These are phyloP conservation scores for Diversispora epigaea DNA, from an alignment of 192 early-diverging fungal genomes.

Conservation along the genomic window DNA sequence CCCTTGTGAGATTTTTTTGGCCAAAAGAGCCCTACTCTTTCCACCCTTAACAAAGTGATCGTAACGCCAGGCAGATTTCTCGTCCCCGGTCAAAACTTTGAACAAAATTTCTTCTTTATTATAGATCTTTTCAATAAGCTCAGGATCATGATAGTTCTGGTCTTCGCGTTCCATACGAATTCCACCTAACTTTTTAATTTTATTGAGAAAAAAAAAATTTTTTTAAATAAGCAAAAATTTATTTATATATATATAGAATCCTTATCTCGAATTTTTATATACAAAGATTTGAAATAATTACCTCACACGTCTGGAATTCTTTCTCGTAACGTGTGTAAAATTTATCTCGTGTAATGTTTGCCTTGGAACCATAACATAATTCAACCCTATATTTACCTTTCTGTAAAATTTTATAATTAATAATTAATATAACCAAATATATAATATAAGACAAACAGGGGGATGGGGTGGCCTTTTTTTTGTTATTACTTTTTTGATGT, in stretches of 20 bases:
- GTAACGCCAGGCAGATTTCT: slow-evolving; percentile 21
- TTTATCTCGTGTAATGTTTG: background rate
- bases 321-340: slow-evolving; percentile 17
- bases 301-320: slow-evolving; percentile 23
- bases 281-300: background rate
- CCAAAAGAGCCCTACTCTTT: background rate
- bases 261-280: background rate
- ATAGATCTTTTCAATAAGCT: background rate
- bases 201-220: background rate
- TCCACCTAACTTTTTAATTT: slow-evolving; percentile 1
- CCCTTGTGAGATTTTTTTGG: slow-evolving; percentile 1
- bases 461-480: too few species aligned
- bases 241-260: too few species aligned
- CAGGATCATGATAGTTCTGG: slow-evolving; percentile 11
- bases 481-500: background rate
- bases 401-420: background rate
- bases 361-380: background rate
- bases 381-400: slow-evolving; percentile 4
- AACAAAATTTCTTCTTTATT: background rate
- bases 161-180: background rate
- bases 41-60: slow-evolving; percentile 13
- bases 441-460: too few species aligned
- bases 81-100: slow-evolving; percentile 7
- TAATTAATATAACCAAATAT: background rate
- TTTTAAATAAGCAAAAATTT: background rate